Evolutionary conservation across 306 rosid genomes (phyloP), one percentile per base, ranked within the genome.

Genomic region (Erythrophleum fordii): DNA sequence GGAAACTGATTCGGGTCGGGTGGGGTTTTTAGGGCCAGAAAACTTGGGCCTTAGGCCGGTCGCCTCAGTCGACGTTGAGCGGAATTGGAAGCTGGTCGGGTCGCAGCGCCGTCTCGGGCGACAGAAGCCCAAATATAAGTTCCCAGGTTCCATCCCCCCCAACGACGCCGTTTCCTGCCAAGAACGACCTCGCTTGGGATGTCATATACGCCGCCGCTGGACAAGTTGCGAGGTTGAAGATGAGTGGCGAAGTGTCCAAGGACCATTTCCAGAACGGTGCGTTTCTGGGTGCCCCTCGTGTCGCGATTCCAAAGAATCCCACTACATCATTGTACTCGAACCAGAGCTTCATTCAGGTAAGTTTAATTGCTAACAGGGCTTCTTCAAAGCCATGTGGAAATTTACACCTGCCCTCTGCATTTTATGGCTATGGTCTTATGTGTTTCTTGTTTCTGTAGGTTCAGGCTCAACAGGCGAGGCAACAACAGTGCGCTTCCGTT

Each of bases 21-120:
- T 23, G 1, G 2, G 4, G 3, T 26, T 12, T 26, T 69, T 3
- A 67, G 85, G 44, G 14, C 3, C 80, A 81, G 75, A 84, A 64
- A 58, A 0, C 73, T 64, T 71, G 81, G 49, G 91, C 58, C 0
- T 8, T 84, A 31, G 73, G 97, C 11, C 85, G 92, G 17, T 95
- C 99, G 3, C 99, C 98, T 0, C 94, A 93, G 90, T 95, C 99
- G 29, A 92, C 89, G 8, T 82, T 93, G 39, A 81, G 86, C 17
- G 94, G 99, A 75, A 82, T 90, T 60, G 96, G 93, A 6, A 80
- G 94, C 90, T 89, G 93, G 93, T 89, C 97, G 0, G 86, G 83
- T 74, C 81, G 89, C 13, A 86, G 94, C 7, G 72, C 76, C 5
- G 85, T 75, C 11, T 91, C 93, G 0, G 85, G 88, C 26, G 91